These are phyloP conservation scores for Echites panduratus DNA, from an alignment of 257 asterid genomes.

Conservation along the genomic window DNA sequence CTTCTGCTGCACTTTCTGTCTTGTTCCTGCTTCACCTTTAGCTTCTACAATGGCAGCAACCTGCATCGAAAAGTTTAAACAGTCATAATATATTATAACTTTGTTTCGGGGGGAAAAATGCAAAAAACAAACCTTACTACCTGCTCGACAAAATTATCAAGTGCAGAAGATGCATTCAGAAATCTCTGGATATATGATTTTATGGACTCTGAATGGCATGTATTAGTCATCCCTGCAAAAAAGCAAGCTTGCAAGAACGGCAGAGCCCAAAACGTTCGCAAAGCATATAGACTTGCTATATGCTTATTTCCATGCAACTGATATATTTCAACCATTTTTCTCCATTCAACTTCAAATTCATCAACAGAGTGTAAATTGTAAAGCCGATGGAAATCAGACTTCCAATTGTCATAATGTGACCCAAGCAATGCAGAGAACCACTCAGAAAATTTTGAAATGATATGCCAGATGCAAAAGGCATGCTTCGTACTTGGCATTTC, in stretches of 20 bases:
- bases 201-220: slow-evolving; percentile 39
- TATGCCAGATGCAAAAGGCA: slow-evolving; percentile 54
- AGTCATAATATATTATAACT: not conserved
- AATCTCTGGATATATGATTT: slow-evolving; percentile 43
- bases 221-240: slow-evolving; percentile 52
- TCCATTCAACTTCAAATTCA: slow-evolving; percentile 57
- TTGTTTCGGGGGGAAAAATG: not conserved
- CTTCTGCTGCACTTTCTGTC: slow-evolving; percentile 26
- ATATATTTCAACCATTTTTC: slow-evolving; percentile 47
- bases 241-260: slow-evolving; percentile 44
- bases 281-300: slow-evolving; percentile 46
- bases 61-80: slow-evolving; percentile 22
- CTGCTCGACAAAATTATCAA: slow-evolving; percentile 49
- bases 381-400: slow-evolving; percentile 45
- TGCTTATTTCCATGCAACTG: slow-evolving; percentile 50
- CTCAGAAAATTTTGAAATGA: slow-evolving; percentile 44
- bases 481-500: slow-evolving; percentile 57
- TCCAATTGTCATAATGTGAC: slow-evolving; percentile 46
- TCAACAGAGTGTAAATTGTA: slow-evolving; percentile 40
- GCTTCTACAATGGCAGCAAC: slow-evolving; percentile 37
- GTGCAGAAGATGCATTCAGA: slow-evolving; percentile 39
- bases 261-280: slow-evolving; percentile 52
- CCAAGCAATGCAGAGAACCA: slow-evolving; percentile 51
- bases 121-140: slow-evolving; percentile 13
- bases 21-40: slow-evolving; percentile 28